These are phyloP conservation scores for Hymenoscyphus fraxineus DNA, from an alignment of 2,329 filamentous ascomycete species.

Conservation along the genomic window DNA sequence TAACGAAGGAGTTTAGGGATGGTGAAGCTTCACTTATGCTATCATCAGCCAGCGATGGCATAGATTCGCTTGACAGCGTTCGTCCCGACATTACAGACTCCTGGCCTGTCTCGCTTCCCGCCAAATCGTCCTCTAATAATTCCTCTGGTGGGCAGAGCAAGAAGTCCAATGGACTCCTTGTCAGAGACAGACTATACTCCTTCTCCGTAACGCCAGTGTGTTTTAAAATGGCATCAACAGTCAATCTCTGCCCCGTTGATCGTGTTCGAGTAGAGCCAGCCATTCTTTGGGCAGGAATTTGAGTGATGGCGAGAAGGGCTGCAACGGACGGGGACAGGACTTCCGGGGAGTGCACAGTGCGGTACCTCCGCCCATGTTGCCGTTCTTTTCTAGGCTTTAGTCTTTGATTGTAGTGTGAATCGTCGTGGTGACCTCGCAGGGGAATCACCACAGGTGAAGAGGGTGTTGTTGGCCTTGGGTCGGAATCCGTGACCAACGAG, in stretches of 20 bases:
- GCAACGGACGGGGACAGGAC: conserved; percentile 56
- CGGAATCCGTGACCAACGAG: conserved; percentile 4
- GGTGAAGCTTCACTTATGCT: conserved; percentile 42
- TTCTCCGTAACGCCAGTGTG: conserved; percentile 49
- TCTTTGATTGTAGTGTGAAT: conserved; percentile 22
- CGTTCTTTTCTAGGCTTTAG: conserved; percentile 23
- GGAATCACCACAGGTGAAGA: conserved; percentile 34
- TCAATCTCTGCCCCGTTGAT: conserved; percentile 40
- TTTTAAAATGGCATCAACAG: conserved; percentile 53
- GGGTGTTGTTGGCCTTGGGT: conserved; percentile 20
- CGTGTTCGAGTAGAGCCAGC: conserved; percentile 20
- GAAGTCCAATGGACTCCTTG: conserved; percentile 54
- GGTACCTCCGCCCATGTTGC: conserved; percentile 25
- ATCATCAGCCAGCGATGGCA: conserved; percentile 53
- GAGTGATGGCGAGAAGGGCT: conserved; percentile 58
- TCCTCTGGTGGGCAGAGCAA: conserved; percentile 60
- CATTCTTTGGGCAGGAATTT: conserved; percentile 49
- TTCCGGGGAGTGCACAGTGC: conserved; percentile 49
- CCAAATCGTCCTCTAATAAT: conserved; percentile 43
- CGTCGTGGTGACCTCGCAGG: conserved; percentile 23
- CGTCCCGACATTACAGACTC: conserved; percentile 52
- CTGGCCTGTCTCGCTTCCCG: conserved; percentile 49
- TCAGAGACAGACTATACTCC: conserved; percentile 52
- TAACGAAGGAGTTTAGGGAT: conserved; percentile 29
- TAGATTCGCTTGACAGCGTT: conserved; percentile 57